A percentile compares a stretch with the other conserved stretches of the same genome.
phyloP scores from a whole-genome alignment of 1,284 basidiomycete species.

The Cryptococcus jaspeensis region DNA sequence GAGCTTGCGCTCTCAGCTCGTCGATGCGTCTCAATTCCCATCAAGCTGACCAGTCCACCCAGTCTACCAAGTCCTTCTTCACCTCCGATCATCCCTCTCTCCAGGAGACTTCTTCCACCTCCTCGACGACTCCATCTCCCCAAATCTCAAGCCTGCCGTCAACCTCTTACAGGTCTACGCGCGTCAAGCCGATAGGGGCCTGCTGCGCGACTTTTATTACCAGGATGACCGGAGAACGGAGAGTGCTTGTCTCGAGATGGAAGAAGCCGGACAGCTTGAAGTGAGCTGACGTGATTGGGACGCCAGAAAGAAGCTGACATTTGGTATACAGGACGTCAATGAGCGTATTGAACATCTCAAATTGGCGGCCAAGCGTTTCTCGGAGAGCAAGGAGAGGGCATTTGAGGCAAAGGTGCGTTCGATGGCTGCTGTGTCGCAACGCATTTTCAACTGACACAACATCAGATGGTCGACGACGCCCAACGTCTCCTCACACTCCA shows the following conservation, averaged over 20 bases:
- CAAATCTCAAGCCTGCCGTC: slow-evolving; percentile 68
- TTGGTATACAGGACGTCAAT: slow-evolving; percentile 60
- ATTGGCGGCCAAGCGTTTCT: slow-evolving; percentile 85
- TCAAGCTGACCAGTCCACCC: background rate
- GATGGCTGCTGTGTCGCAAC: background rate
- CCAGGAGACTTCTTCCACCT: slow-evolving; percentile 93
- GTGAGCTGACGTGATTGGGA: slow-evolving; percentile 51
- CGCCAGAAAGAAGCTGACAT: slow-evolving; percentile 5
- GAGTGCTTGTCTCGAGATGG: slow-evolving; percentile 78
- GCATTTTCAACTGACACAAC: background rate
- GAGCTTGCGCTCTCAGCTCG: slow-evolving; percentile 26
- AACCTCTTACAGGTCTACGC: slow-evolving; percentile 83
- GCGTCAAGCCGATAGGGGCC: slow-evolving; percentile 80
- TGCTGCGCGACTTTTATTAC: slow-evolving; percentile 95
- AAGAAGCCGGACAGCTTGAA: slow-evolving; percentile 68
- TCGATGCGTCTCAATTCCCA: background rate
- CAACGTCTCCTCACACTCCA: slow-evolving; percentile 73
- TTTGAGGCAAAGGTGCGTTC: slow-evolving; percentile 82
- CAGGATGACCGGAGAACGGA: slow-evolving; percentile 94
- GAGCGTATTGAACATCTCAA: slow-evolving; percentile 71
- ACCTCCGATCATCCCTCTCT: slow-evolving; percentile 75
- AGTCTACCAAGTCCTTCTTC: slow-evolving; percentile 89
- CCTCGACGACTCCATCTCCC: slow-evolving; percentile 77
- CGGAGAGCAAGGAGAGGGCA: slow-evolving; percentile 82
- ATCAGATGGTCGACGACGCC: slow-evolving; percentile 85